These are phyloP conservation scores for Pichia sp. DNA, from an alignment of 1,139 yeast genomes.

Conservation along the genomic window DNA sequence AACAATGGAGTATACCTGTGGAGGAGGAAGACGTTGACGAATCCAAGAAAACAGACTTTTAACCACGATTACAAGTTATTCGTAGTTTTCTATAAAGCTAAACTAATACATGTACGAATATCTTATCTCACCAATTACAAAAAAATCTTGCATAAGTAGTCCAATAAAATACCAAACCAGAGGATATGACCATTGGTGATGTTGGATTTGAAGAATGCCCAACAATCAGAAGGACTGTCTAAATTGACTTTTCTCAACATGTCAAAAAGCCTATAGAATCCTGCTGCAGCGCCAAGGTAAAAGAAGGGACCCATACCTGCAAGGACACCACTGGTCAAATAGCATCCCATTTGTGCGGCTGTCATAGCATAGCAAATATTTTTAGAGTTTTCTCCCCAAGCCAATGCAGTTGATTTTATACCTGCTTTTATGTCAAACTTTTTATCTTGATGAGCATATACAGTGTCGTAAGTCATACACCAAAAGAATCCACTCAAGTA, in stretches of 20 bases:
- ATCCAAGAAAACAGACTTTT: constrained; percentile 5
- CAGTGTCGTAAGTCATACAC: constrained; percentile 94
- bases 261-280: constrained; percentile 57
- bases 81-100: no score
- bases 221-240: constrained; percentile 73
- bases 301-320: constrained; percentile 87
- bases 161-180: constrained; percentile 69
- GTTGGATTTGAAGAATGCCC: constrained; percentile 72
- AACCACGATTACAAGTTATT: not conserved
- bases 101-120: no score
- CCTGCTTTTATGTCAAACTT: constrained; percentile 81
- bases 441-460: constrained; percentile 97
- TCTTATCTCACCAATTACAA: no score
- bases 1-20: constrained; percentile 93
- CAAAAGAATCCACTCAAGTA: constrained; percentile 75
- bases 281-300: constrained; percentile 54
- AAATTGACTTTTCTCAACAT: constrained; percentile 70
- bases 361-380: constrained; percentile 58
- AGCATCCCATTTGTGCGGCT: constrained; percentile 57
- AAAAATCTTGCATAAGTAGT: constrained; percentile 40
- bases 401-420: constrained; percentile 88
- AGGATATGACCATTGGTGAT: constrained; percentile 75
- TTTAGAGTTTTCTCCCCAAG: constrained; percentile 80
- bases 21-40: constrained; percentile 55
- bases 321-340: constrained; percentile 66